These are phyloP conservation scores for Plasmodium coatneyi DNA, from an alignment of 169 alveolate genomes.

Conservation along the genomic window DNA sequence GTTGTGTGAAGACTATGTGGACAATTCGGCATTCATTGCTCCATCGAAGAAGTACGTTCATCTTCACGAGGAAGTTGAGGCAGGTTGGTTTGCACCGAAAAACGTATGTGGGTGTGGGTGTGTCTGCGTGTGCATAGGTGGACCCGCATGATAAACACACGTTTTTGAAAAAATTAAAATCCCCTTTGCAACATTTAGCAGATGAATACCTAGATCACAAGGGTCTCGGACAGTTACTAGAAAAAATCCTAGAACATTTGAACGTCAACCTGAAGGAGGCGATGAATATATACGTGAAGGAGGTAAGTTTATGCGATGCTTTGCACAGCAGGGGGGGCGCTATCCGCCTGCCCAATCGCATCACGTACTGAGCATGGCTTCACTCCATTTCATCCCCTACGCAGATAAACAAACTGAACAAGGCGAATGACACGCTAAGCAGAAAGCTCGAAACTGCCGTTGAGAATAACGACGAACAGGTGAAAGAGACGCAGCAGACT, in stretches of 20 bases:
- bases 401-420: slow-evolving; percentile 28
- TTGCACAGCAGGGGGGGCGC: background rate
- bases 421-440: slow-evolving; percentile 13
- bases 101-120: background rate
- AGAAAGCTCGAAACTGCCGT: slow-evolving; percentile 47
- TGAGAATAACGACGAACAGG: slow-evolving; percentile 70
- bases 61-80: background rate
- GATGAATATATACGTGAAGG: slow-evolving; percentile 17
- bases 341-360: background rate
- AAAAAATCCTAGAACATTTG: slow-evolving; percentile 50
- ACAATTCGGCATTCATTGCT: slow-evolving; percentile 2
- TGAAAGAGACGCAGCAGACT: background rate
- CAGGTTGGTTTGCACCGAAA: background rate
- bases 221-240: slow-evolving; percentile 18
- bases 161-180: background rate
- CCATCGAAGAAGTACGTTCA: background rate
- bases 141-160: background rate
- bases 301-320: slow-evolving; percentile 9
- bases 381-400: background rate
- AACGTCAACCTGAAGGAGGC: slow-evolving; percentile 28
- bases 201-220: slow-evolving; percentile 25
- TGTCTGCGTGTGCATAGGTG: background rate
- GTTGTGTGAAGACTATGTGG: background rate
- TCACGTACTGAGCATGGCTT: background rate
- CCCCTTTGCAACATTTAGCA: background rate